Percentiles rank a stretch among this genome's conserved stretches.
Conservation (phyloP, 2,329 filamentous ascomycete species). For the Leptographium galeiforme region DNA sequence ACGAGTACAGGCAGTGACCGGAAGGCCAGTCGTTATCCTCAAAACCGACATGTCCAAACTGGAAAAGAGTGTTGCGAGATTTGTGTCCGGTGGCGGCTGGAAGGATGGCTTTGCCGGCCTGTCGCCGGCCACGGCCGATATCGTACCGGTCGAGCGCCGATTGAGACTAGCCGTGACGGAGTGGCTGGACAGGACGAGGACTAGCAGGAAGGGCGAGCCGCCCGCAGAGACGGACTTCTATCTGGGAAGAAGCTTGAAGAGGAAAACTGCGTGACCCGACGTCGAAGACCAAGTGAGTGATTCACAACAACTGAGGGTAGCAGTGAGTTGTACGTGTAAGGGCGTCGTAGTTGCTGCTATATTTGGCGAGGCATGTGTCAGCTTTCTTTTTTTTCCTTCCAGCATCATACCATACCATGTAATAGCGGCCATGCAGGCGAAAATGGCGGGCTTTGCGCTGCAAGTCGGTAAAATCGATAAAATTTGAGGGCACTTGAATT, state of each 20-base stretch:
- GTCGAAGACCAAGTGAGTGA: neutral
- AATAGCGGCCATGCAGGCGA: neutral
- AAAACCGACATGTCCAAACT: conserved; percentile 1
- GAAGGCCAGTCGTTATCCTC: conserved; percentile 1
- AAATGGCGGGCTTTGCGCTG: neutral
- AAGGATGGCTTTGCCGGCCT: neutral
- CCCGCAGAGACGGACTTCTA: conserved; percentile 8
- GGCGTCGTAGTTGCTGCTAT: neutral
- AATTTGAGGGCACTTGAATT: no score
- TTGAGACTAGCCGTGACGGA: conserved; percentile 1
- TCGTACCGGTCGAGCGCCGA: conserved; percentile 6
- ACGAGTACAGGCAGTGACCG: no score
- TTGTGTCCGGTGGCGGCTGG: neutral
- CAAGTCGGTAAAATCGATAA: no score
- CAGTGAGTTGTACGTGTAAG: neutral
- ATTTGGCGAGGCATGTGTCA: neutral
- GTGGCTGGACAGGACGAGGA: conserved; percentile 6
- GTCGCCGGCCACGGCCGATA: conserved; percentile 4
- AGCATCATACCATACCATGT: neutral
- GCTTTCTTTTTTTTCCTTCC: neutral
- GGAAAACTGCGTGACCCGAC: neutral
- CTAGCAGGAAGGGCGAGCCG: neutral
- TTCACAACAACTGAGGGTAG: neutral
- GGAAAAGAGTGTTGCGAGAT: neutral
- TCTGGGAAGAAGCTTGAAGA: conserved; percentile 7